Percentiles rank a stretch among this genome's conserved stretches.
phyloP scores from a whole-genome alignment of 345 rosid genomes.

The Hibiscus trionum region DNA sequence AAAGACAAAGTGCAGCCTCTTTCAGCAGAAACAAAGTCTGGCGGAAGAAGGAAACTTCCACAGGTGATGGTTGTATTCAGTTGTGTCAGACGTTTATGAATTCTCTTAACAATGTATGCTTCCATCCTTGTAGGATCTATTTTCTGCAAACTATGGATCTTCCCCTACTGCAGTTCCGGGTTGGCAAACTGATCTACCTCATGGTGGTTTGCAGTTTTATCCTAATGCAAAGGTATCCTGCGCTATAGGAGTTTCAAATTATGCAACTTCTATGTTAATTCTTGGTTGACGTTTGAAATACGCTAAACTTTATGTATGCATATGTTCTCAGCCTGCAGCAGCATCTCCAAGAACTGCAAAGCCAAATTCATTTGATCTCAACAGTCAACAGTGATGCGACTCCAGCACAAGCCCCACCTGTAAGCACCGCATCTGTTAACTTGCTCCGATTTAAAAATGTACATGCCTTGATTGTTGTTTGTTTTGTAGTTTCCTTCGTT shows the following conservation, averaged over 20 bases:
- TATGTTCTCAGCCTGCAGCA: conserved; percentile 31
- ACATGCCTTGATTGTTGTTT: background rate
- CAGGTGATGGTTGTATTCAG: background rate
- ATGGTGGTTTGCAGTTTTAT: conserved; percentile 44
- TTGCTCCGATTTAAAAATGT: background rate
- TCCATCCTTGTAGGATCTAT: conserved; percentile 54
- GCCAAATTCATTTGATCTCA: conserved; percentile 58
- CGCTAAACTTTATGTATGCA: background rate
- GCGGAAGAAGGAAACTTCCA: too few species aligned
- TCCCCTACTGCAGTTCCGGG: conserved; percentile 30
- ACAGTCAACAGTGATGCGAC: conserved; percentile 19
- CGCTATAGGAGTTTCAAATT: background rate
- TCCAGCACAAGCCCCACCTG: conserved; percentile 29
- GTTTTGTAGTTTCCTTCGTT: conserved; percentile 39
- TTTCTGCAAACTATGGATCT: conserved; percentile 42
- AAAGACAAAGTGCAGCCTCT: conserved; percentile 22
- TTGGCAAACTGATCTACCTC: conserved; percentile 44
- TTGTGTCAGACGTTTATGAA: conserved; percentile 8
- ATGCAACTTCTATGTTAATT: background rate
- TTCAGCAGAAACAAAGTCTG: too few species aligned
- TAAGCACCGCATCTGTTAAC: conserved; percentile 18
- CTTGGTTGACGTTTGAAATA: background rate
- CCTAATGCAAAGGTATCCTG: conserved; percentile 43
- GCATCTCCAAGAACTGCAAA: conserved; percentile 28
- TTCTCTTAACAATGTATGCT: conserved; percentile 8